These are phyloP conservation scores for Loxodes magnus DNA, from an alignment of 73 alveolate genomes.

Conservation along the genomic window DNA sequence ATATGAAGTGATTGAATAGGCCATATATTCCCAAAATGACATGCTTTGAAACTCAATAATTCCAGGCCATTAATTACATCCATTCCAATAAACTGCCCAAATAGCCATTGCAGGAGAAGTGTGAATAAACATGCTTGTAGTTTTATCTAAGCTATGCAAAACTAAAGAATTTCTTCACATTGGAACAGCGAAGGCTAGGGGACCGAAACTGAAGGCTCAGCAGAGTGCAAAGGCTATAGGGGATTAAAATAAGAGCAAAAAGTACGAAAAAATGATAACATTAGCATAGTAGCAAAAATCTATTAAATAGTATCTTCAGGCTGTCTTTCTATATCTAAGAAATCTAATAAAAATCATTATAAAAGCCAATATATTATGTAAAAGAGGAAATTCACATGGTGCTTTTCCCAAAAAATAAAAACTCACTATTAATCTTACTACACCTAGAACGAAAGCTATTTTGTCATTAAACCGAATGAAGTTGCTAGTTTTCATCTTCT, in stretches of 20 bases:
- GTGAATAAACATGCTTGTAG: constrained; percentile 6
- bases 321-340: not conserved
- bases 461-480: constrained; percentile 1
- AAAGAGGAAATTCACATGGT: not conserved
- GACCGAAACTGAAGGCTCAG: constrained; percentile 7
- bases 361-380: not conserved
- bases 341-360: constrained; percentile 4
- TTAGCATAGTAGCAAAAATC: constrained; percentile 9
- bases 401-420: constrained; percentile 1
- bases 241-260: not conserved
- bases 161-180: constrained; percentile 3
- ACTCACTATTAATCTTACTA: not conserved
- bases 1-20: constrained; percentile 1
- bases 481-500: too few relatives aligned
- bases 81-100: not conserved
- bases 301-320: not conserved
- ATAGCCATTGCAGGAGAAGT: constrained; percentile 9
- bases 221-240: not conserved
- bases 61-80: not conserved
- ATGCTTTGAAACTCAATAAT: not conserved
- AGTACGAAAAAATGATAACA: not conserved
- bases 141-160: constrained; percentile 7
- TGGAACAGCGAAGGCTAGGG: constrained; percentile 8
- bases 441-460: not conserved
- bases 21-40: constrained; percentile 1